Evolutionary conservation across 352 stramenopile genomes (phyloP).

Genomic region (Phytophthora pini): DNA sequence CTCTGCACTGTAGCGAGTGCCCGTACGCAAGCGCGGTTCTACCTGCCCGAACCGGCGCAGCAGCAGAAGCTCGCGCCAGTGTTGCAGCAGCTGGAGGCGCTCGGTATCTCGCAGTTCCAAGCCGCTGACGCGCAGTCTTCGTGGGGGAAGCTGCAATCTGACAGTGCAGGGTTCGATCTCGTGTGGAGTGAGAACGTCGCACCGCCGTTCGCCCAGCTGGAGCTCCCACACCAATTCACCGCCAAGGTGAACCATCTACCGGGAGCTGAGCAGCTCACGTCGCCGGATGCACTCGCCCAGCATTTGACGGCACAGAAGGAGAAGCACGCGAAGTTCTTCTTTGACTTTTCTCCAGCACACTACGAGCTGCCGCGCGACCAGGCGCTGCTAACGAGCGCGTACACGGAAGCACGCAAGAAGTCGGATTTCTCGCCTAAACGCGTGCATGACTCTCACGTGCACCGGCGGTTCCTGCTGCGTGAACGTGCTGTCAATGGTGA

Average conservation of each 20-base stretch:
- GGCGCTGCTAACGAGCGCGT: slow-evolving; percentile 50
- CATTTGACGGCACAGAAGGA: slow-evolving; percentile 56
- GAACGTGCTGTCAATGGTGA: slow-evolving; percentile 43
- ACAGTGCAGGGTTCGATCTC: slow-evolving; percentile 66
- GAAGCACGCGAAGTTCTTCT: slow-evolving; percentile 69
- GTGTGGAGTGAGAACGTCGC: slow-evolving; percentile 57
- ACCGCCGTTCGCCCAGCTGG: slow-evolving; percentile 45
- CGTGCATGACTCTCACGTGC: slow-evolving; percentile 53
- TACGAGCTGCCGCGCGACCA: slow-evolving; percentile 72
- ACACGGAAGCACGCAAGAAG: slow-evolving; percentile 51
- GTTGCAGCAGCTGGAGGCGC: slow-evolving; percentile 51
- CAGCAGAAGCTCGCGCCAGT: slow-evolving; percentile 48
- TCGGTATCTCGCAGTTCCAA: slow-evolving; percentile 64
- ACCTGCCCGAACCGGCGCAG: slow-evolving; percentile 51
- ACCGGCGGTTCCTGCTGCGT: slow-evolving; percentile 71
- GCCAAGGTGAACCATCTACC: slow-evolving; percentile 80
- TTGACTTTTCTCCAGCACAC: slow-evolving; percentile 66
- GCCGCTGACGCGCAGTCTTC: slow-evolving; percentile 29
- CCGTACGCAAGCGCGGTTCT: slow-evolving; percentile 52
- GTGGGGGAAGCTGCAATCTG: slow-evolving; percentile 51
- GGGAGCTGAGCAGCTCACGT: slow-evolving; percentile 56
- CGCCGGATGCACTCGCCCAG: slow-evolving; percentile 45
- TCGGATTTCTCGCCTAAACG: slow-evolving; percentile 64
- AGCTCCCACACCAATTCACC: slow-evolving; percentile 48
- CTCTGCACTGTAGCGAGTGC: not conserved